These are phyloP conservation scores for Kokia cookei DNA, from an alignment of 441 rosid genomes.

Conservation along the genomic window DNA sequence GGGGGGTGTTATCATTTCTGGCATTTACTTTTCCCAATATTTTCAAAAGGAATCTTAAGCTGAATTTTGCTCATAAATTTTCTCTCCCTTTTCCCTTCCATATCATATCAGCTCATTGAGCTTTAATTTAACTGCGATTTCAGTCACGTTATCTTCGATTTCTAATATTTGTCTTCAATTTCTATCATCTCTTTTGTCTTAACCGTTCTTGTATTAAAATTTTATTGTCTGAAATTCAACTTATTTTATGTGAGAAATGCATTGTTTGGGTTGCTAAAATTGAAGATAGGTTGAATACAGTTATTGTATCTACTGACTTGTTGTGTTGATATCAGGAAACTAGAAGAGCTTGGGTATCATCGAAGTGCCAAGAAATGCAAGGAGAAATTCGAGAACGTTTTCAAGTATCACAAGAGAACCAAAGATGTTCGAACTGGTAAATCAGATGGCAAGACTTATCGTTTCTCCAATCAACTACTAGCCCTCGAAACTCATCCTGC, in stretches of 20 bases:
- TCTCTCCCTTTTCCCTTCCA: background rate
- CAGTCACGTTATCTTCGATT: background rate
- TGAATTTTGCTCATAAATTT: background rate
- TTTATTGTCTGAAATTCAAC: background rate
- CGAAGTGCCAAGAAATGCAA: conserved; percentile 89
- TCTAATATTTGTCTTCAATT: conserved; percentile 1
- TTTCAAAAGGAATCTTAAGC: background rate
- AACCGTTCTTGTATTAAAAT: background rate
- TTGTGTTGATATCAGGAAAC: conserved; percentile 44
- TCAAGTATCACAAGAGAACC: conserved; percentile 90
- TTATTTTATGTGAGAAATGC: conserved; percentile 13
- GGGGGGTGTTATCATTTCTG: background rate
- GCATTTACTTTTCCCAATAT: conserved; percentile 7
- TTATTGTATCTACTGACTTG: too few relatives aligned
- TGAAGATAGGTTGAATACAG: background rate
- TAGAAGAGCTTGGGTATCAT: conserved; percentile 71
- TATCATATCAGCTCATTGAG: background rate
- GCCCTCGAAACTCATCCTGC: conserved; percentile 51
- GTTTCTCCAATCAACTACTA: conserved; percentile 71
- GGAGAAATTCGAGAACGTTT: conserved; percentile 91
- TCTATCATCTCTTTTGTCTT: background rate
- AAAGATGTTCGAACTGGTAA: conserved; percentile 65
- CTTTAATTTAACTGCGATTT: background rate
- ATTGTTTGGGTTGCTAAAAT: conserved; percentile 1
- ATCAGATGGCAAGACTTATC: conserved; percentile 60